These are phyloP conservation scores for Sporodiniella umbellata DNA, from an alignment of 371 early-diverging fungal genomes.

Conservation along the genomic window DNA sequence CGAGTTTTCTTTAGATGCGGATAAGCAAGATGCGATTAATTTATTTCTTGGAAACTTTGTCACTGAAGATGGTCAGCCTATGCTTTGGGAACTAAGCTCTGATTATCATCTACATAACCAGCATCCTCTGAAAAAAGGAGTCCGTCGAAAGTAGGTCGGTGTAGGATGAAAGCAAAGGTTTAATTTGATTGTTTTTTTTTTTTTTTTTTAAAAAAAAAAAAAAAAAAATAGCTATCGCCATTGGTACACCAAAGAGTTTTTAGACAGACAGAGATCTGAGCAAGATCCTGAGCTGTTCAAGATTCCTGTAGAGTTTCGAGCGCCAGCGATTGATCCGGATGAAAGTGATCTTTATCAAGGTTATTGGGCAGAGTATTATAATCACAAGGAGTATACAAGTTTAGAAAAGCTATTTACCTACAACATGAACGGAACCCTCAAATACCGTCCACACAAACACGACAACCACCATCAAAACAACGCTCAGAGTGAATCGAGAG, in stretches of 20 bases:
- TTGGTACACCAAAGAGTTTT: slow-evolving; percentile 56
- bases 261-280: slow-evolving; percentile 28
- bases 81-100: slow-evolving; percentile 81
- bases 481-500: slow-evolving; percentile 23
- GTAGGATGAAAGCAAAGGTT: background rate
- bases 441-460: slow-evolving; percentile 49
- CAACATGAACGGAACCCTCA: slow-evolving; percentile 82
- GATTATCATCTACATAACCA: slow-evolving; percentile 83
- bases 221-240: slow-evolving; percentile 57
- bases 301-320: slow-evolving; percentile 27
- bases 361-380: slow-evolving; percentile 81
- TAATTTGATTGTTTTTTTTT: background rate
- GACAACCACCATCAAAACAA: slow-evolving; percentile 6
- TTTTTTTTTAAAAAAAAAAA: no score
- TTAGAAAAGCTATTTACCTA: slow-evolving; percentile 74
- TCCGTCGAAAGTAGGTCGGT: slow-evolving; percentile 42
- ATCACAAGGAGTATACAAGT: slow-evolving; percentile 68
- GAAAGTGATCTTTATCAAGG: slow-evolving; percentile 43
- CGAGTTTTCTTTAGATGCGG: slow-evolving; percentile 67
- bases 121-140: slow-evolving; percentile 48
- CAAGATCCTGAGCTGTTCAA: slow-evolving; percentile 16
- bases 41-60: slow-evolving; percentile 84
- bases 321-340: slow-evolving; percentile 27
- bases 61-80: slow-evolving; percentile 52
- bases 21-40: slow-evolving; percentile 96